Evolutionary conservation across 225 moss, liverwort and hornwort species (phyloP).

Genomic region (Polytrichum formosum): DNA sequence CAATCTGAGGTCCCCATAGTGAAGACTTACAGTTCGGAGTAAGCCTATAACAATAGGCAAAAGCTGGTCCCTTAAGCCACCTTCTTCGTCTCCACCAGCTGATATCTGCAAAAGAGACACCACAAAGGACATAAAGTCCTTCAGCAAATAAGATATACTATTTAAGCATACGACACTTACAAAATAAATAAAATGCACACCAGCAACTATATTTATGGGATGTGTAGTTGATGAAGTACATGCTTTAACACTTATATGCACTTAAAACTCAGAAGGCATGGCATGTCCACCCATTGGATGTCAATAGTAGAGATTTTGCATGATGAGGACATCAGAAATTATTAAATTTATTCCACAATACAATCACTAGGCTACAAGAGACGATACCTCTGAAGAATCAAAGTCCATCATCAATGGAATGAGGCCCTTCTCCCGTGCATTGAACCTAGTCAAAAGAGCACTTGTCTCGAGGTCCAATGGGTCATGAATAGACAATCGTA

Average conservation of each 20-base stretch:
- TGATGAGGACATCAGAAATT: too few relatives aligned
- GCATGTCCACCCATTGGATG: too few relatives aligned
- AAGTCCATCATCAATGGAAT: constrained; percentile 71
- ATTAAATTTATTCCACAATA: too few relatives aligned
- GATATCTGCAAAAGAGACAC: constrained; percentile 47
- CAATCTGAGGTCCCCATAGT: neutral
- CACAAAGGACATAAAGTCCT: neutral
- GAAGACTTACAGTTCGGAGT: constrained; percentile 80
- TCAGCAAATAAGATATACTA: too few relatives aligned
- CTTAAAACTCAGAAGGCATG: too few relatives aligned
- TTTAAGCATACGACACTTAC: too few relatives aligned
- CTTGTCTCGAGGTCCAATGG: constrained; percentile 78
- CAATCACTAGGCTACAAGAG: too few relatives aligned
- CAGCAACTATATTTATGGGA: too few relatives aligned
- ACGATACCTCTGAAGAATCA: constrained; percentile 64
- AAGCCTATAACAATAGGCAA: constrained; percentile 88
- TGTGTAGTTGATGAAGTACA: too few relatives aligned
- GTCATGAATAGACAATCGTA: constrained; percentile 79
- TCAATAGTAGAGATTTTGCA: too few relatives aligned
- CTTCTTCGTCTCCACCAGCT: constrained; percentile 69
- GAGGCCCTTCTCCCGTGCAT: constrained; percentile 73
- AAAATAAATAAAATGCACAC: too few relatives aligned
- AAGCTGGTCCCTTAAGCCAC: constrained; percentile 81
- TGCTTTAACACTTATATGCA: too few relatives aligned
- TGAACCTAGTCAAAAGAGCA: constrained; percentile 67